Evolutionary conservation across 176 grass and related monocot species (phyloP).

Genomic region (Cenchrus purpureus): DNA sequence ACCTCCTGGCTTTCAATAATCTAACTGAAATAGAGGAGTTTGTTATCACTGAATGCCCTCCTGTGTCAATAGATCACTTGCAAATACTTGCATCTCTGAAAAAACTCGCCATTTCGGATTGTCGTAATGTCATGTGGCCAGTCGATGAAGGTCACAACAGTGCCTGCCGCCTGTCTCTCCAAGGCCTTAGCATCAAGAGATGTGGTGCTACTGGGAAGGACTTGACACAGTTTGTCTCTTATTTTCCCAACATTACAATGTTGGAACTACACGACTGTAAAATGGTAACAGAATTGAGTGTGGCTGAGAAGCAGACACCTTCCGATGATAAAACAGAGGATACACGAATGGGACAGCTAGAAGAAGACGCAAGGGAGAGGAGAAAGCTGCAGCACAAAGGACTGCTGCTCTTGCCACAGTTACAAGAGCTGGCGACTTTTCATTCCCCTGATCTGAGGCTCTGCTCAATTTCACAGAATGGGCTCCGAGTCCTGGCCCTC

Average conservation of each 20-base stretch:
- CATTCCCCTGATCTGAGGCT: too few relatives aligned
- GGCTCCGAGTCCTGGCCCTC: background rate
- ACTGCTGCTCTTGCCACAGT: background rate
- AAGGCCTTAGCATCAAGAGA: fast-evolving
- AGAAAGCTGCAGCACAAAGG: background rate
- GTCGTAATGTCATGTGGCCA: background rate
- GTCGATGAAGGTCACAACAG: background rate
- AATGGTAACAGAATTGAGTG: too few relatives aligned
- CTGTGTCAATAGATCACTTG: too few relatives aligned
- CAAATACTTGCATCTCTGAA: background rate
- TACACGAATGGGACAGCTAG: too few relatives aligned
- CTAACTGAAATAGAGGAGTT: too few relatives aligned
- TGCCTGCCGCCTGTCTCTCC: background rate
- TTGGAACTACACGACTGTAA: too few relatives aligned
- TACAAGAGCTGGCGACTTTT: background rate
- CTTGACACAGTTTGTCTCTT: background rate
- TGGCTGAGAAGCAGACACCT: too few relatives aligned
- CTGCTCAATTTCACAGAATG: background rate
- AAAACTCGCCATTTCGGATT: fast-evolving
- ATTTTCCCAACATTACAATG: too few relatives aligned
- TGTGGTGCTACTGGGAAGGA: background rate
- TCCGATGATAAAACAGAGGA: too few relatives aligned
- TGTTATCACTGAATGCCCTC: too few relatives aligned
- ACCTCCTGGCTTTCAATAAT: too few relatives aligned
- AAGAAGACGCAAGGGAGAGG: too few relatives aligned